Conservation (phyloP, 1,139 yeast species). For the Scheffersomyces lignicola region DNA sequence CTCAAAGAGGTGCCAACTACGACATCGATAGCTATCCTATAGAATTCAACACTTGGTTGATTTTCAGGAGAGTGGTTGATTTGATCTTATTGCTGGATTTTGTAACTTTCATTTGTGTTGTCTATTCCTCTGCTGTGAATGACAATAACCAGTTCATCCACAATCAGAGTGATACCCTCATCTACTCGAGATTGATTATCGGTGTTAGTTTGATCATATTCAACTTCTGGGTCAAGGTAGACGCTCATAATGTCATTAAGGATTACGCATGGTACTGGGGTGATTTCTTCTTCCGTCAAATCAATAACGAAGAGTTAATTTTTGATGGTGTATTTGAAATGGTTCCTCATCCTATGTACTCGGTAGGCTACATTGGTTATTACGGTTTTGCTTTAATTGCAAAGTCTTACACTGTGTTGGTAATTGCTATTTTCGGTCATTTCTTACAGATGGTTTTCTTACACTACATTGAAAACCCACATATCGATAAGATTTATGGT, state of each 20-base stretch:
- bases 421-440: conserved; percentile 76
- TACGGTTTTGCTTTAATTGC: conserved; percentile 82
- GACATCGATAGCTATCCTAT: conserved; percentile 56
- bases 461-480: conserved; percentile 82
- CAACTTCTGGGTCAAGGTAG: conserved; percentile 84
- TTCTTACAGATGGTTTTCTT: conserved; percentile 76
- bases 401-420: conserved; percentile 70
- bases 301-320: conserved; percentile 68
- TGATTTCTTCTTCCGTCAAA: conserved; percentile 83
- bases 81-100: conserved; percentile 86
- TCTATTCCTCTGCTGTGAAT: conserved; percentile 54
- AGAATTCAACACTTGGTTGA: conserved; percentile 82
- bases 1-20: conserved; percentile 62
- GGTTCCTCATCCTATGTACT: conserved; percentile 94
- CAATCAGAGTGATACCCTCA: conserved; percentile 35
- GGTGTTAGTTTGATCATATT: conserved; percentile 60
- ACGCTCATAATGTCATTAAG: conserved; percentile 86
- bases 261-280: conserved; percentile 98
- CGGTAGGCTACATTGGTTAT: conserved; percentile 86
- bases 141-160: conserved; percentile 42
- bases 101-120: conserved; percentile 71
- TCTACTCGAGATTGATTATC: conserved; percentile 35
- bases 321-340: conserved; percentile 91
- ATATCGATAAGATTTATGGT: conserved; percentile 78
- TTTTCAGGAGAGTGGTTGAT: conserved; percentile 80